A percentile compares a stretch with the other conserved stretches of the same genome.
These are phyloP conservation scores for Zygoascus sp. DNA, from an alignment of 1,139 yeast genomes.

Conservation along the genomic window DNA sequence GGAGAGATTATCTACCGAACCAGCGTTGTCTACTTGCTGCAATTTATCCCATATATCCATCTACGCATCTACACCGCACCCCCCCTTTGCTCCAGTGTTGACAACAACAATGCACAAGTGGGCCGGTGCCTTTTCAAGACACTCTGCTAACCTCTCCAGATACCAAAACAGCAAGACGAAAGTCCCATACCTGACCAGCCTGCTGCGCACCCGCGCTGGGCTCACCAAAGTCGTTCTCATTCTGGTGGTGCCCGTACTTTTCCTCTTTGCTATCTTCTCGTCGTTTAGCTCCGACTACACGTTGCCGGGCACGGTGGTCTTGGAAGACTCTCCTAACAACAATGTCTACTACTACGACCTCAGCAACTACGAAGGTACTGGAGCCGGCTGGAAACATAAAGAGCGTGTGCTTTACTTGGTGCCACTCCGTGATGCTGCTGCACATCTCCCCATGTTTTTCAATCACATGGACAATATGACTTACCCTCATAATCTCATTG, in stretches of 20 bases:
- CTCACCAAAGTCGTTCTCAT: background rate
- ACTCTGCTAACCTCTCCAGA: slow-evolving; percentile 2
- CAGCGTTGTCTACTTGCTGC: too few relatives aligned
- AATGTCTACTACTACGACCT: slow-evolving; percentile 55
- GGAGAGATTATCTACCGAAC: too few relatives aligned
- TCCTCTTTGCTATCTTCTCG: background rate
- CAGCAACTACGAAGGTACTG: slow-evolving; percentile 45
- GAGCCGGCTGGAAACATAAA: slow-evolving; percentile 52
- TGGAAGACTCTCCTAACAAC: slow-evolving; percentile 28
- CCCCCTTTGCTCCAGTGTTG: too few relatives aligned
- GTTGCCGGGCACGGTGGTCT: slow-evolving; percentile 17
- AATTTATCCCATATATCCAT: too few relatives aligned
- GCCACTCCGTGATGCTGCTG: slow-evolving; percentile 69
- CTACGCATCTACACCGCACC: too few relatives aligned
- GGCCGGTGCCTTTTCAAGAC: background rate
- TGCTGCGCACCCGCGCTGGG: background rate
- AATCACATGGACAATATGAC: slow-evolving; percentile 54
- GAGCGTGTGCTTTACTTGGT: slow-evolving; percentile 61
- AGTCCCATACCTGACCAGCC: background rate
- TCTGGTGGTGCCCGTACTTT: slow-evolving; percentile 1
- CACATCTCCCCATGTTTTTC: slow-evolving; percentile 63
- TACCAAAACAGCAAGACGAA: slow-evolving; percentile 3
- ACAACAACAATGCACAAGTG: background rate
- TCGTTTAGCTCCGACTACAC: slow-evolving; percentile 4
- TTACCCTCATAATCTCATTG: slow-evolving; percentile 63